A percentile compares a stretch with the other conserved stretches of the same genome.
These are phyloP conservation scores for Phyllosticta citrichinensis DNA, from an alignment of 2,329 filamentous ascomycete genomes.

Conservation along the genomic window DNA sequence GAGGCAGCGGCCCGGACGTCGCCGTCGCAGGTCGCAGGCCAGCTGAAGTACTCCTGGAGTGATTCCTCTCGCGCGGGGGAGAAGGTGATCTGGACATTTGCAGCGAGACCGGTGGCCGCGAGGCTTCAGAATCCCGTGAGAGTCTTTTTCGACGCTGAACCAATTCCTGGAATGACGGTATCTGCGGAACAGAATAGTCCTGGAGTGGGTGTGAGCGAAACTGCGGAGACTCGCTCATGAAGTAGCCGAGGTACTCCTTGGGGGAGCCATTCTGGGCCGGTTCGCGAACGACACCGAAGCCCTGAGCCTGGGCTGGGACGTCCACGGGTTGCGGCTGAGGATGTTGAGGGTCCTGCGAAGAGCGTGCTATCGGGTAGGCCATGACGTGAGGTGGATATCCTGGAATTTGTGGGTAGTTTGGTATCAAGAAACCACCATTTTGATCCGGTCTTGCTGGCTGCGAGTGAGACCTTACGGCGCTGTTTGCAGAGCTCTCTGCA, in stretches of 20 bases:
- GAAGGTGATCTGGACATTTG: constrained; percentile 36
- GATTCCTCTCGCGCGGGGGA: constrained; percentile 30
- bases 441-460: constrained; percentile 37
- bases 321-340: constrained; percentile 9
- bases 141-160: constrained; percentile 31
- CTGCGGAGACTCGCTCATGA: constrained; percentile 33
- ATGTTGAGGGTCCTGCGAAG: constrained; percentile 19
- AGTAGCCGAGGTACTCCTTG: constrained; percentile 43
- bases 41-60: constrained; percentile 32
- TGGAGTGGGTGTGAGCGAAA: constrained; percentile 18
- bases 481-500: constrained; percentile 29
- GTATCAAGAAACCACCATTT: constrained; percentile 26
- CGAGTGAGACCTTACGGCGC: constrained; percentile 38
- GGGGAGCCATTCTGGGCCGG: constrained; percentile 26
- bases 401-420: constrained; percentile 30
- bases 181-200: constrained; percentile 25
- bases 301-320: constrained; percentile 1
- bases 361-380: constrained; percentile 25
- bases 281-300: constrained; percentile 14
- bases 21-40: constrained; percentile 10
- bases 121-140: constrained; percentile 26
- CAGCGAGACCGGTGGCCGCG: background rate
- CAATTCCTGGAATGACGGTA: constrained; percentile 31
- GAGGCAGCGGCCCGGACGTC: constrained; percentile 13
- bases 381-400: constrained; percentile 21